These are phyloP conservation scores for Alternaria sp. DNA, from an alignment of 2,329 filamentous ascomycete species.

Conservation along the genomic window DNA sequence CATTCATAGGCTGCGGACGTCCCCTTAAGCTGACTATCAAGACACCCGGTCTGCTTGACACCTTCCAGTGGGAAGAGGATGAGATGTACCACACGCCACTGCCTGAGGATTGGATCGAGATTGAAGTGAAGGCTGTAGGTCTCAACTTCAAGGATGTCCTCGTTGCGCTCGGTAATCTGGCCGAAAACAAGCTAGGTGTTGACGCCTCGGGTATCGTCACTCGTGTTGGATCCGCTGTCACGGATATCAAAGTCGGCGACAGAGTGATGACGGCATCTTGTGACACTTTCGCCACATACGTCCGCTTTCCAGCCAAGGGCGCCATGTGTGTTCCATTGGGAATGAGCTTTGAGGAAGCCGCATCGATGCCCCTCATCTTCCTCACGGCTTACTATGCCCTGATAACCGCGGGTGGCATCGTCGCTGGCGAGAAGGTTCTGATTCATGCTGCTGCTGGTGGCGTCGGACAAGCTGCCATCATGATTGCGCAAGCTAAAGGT, in stretches of 20 bases:
- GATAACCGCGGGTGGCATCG: background rate
- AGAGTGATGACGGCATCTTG: constrained; percentile 12
- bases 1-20: constrained; percentile 9
- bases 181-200: constrained; percentile 10
- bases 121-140: constrained; percentile 11
- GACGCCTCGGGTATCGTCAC: constrained; percentile 9
- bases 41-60: constrained; percentile 12
- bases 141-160: constrained; percentile 16
- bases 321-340: constrained; percentile 4
- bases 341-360: constrained; percentile 16
- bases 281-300: constrained; percentile 12
- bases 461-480: constrained; percentile 36
- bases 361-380: constrained; percentile 16
- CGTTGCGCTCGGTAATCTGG: constrained; percentile 10
- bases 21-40: constrained; percentile 11
- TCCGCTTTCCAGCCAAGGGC: constrained; percentile 11
- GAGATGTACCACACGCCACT: constrained; percentile 7
- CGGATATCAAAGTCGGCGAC: constrained; percentile 2
- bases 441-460: constrained; percentile 40
- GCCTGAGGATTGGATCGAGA: constrained; percentile 3
- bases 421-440: constrained; percentile 39
- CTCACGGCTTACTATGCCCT: constrained; percentile 11
- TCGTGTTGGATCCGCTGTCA: constrained; percentile 7
- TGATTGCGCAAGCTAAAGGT: constrained; percentile 25
- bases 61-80: constrained; percentile 12